Evolutionary conservation across 192 early-diverging fungal species (phyloP).

Genomic region (Mortierella hygrophila): DNA sequence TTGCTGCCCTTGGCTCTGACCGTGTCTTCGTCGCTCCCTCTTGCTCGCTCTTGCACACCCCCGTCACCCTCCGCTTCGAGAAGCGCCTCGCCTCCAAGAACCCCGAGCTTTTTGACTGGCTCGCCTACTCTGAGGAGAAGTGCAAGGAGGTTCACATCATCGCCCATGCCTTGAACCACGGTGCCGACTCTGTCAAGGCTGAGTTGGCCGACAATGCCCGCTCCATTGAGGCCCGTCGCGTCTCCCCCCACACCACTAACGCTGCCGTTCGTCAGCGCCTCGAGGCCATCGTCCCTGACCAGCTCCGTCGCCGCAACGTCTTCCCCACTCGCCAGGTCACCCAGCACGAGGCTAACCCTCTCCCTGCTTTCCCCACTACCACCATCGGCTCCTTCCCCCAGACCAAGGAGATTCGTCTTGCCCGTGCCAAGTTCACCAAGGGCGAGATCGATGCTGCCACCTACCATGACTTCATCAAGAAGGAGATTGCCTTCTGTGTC

Average conservation of each 20-base stretch:
- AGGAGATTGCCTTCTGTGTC: conserved; percentile 88
- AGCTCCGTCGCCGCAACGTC: conserved; percentile 79
- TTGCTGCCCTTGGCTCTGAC: conserved; percentile 75
- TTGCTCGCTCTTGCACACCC: conserved; percentile 93
- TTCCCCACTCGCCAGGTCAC: conserved; percentile 79
- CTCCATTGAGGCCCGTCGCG: conserved; percentile 75
- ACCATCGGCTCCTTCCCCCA: conserved; percentile 99
- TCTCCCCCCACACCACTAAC: conserved; percentile 87
- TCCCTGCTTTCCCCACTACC: conserved; percentile 95
- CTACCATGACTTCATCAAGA: conserved; percentile 88
- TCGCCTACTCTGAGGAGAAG: conserved; percentile 96
- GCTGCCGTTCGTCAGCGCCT: conserved; percentile 83
- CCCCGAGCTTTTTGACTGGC: conserved; percentile 89
- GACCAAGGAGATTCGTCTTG: conserved; percentile 94
- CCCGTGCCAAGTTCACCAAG: conserved; percentile 91
- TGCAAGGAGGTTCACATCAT: conserved; percentile 83
- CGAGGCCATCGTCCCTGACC: conserved; percentile 72
- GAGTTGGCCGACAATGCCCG: conserved; percentile 79
- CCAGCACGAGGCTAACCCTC: conserved; percentile 83
- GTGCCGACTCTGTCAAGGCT: conserved; percentile 71
- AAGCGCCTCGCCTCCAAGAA: conserved; percentile 78
- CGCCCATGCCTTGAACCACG: conserved; percentile 67
- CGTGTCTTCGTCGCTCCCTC: conserved; percentile 90
- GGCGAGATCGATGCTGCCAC: conserved; percentile 74
- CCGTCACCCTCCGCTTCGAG: conserved; percentile 86